These are phyloP conservation scores for Metschnikowia santaceciliae DNA, from an alignment of 805 yeast species.

Conservation along the genomic window DNA sequence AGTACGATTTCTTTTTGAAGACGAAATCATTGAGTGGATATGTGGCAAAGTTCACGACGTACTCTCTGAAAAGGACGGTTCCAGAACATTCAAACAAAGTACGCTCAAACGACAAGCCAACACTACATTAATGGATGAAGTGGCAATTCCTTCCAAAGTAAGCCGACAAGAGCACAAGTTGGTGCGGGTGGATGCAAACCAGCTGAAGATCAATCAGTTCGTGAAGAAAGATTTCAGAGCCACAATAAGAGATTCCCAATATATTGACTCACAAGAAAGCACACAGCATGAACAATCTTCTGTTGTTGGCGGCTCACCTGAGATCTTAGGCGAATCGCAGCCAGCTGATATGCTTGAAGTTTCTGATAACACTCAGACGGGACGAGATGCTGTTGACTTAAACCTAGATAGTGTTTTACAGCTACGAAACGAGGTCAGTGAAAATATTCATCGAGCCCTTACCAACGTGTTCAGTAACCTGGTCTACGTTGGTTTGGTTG, in stretches of 20 bases:
- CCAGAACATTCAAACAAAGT: constrained; percentile 67
- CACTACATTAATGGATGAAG: constrained; percentile 7
- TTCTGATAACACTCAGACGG: neutral
- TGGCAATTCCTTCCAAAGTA: constrained; percentile 20
- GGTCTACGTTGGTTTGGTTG: constrained; percentile 80
- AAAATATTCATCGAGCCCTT: constrained; percentile 45
- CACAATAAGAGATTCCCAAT: neutral
- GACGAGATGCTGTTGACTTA: constrained; percentile 35
- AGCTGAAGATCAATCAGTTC: constrained; percentile 34
- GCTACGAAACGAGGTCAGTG: constrained; percentile 50
- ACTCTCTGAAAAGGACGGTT: constrained; percentile 56
- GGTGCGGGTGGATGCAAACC: constrained; percentile 69
- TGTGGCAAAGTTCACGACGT: constrained; percentile 45
- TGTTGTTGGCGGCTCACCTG: neutral
- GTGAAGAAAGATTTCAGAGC: constrained; percentile 7
- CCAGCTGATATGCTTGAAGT: neutral
- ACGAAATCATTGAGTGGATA: constrained; percentile 70
- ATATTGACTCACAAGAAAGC: neutral
- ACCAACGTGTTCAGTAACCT: constrained; percentile 67
- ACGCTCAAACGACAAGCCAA: constrained; percentile 25
- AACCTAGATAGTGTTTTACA: constrained; percentile 56
- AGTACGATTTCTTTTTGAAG: constrained; percentile 80
- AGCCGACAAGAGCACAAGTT: constrained; percentile 58
- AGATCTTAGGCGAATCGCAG: neutral
- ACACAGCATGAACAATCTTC: neutral